These are phyloP conservation scores for Trametes villosa DNA, from an alignment of 768 basidiomycete species.

Conservation along the genomic window DNA sequence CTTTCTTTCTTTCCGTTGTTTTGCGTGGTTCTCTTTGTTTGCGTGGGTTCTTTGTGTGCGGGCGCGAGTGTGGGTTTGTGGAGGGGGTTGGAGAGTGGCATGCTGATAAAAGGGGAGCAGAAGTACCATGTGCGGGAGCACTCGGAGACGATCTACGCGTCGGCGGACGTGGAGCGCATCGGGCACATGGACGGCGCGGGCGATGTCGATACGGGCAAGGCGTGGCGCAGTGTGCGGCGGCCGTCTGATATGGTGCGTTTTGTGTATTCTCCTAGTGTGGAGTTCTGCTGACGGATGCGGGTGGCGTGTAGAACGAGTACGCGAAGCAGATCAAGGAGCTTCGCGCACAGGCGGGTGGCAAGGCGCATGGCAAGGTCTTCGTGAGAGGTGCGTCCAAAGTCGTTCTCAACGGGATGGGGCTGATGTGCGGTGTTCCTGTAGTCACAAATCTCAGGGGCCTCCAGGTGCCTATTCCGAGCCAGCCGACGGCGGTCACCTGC, in stretches of 20 bases:
- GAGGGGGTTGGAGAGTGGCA: no score
- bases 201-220: constrained; percentile 79
- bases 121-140: constrained; percentile 85
- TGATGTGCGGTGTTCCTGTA: constrained; percentile 36
- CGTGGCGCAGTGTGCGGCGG: constrained; percentile 86
- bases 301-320: constrained; percentile 81
- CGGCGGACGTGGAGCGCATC: constrained; percentile 69
- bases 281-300: not conserved
- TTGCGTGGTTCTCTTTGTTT: not conserved
- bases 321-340: constrained; percentile 87
- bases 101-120: no score
- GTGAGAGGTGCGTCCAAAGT: constrained; percentile 68
- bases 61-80: no score
- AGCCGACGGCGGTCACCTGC: constrained; percentile 76
- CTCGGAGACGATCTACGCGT: constrained; percentile 76
- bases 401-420: no score
- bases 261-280: not conserved
- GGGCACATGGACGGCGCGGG: constrained; percentile 75
- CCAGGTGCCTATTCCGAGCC: constrained; percentile 76
- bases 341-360: constrained; percentile 74
- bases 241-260: constrained; percentile 90
- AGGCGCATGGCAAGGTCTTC: constrained; percentile 91
- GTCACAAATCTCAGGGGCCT: constrained; percentile 79
- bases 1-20: constrained; percentile 3
- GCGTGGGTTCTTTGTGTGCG: no score